Percentiles rank a stretch among this genome's conserved stretches.
These are phyloP conservation scores for Umbelopsis sp. DNA, from an alignment of 371 early-diverging fungal species.

Conservation along the genomic window DNA sequence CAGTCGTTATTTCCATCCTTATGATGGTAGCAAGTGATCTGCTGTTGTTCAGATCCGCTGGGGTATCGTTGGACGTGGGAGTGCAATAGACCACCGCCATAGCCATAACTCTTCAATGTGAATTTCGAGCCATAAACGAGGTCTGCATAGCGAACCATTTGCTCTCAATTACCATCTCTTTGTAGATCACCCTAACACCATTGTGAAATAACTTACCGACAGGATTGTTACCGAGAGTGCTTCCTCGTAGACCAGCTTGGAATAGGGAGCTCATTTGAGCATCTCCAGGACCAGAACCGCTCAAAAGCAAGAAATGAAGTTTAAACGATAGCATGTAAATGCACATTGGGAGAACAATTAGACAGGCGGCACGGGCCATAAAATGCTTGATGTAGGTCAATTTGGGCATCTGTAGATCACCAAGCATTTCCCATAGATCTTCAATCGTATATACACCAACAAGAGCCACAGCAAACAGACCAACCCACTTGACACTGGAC, in stretches of 20 bases:
- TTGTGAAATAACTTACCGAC: constrained; percentile 58
- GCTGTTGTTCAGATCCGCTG: constrained; percentile 56
- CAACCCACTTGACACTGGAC: constrained; percentile 99
- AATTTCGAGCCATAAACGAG: constrained; percentile 94
- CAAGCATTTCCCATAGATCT: constrained; percentile 93
- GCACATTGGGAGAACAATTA: constrained; percentile 87
- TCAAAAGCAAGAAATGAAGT: constrained; percentile 92
- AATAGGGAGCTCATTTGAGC: constrained; percentile 98
- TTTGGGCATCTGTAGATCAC: constrained; percentile 81
- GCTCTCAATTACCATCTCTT: neutral
- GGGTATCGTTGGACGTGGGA: constrained; percentile 97
- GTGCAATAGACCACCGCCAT: constrained; percentile 97
- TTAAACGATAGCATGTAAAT: constrained; percentile 92
- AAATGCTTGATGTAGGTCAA: constrained; percentile 75
- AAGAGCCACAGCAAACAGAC: constrained; percentile 92
- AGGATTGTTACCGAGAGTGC: constrained; percentile 79
- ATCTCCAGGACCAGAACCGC: constrained; percentile 92
- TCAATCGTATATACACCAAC: constrained; percentile 96
- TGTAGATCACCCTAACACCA: neutral
- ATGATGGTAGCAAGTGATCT: constrained; percentile 81
- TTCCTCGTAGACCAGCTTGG: constrained; percentile 93
- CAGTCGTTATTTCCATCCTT: constrained; percentile 98
- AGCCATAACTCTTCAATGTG: constrained; percentile 85
- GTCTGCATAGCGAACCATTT: constrained; percentile 51
- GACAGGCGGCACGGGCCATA: constrained; percentile 74